Evolutionary conservation across 345 rosid species (phyloP).

Genomic region (Camelina hispida): DNA sequence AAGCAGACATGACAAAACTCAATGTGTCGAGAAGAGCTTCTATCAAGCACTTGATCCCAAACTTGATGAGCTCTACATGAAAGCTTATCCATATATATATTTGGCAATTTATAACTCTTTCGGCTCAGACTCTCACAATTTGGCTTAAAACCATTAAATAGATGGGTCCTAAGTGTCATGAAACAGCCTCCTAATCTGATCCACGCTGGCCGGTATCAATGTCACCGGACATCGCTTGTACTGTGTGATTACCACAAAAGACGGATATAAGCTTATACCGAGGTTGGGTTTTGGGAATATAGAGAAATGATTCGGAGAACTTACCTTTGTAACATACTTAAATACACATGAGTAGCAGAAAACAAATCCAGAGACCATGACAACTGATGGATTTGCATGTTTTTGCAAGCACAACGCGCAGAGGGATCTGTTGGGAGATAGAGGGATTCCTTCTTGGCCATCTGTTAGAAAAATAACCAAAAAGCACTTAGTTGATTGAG

Average conservation of each 20-base stretch:
- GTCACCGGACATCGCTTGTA: constrained; percentile 93
- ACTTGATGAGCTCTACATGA: constrained; percentile 31
- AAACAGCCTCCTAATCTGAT: constrained; percentile 91
- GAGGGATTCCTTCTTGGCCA: constrained; percentile 85
- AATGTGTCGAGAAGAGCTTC: no score
- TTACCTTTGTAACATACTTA: constrained; percentile 89
- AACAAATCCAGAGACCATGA: constrained; percentile 92
- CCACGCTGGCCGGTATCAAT: constrained; percentile 75
- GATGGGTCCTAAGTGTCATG: constrained; percentile 65
- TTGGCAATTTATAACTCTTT: constrained; percentile 22
- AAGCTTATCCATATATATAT: constrained; percentile 20
- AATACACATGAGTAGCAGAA: constrained; percentile 94
- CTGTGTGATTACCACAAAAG: constrained; percentile 46
- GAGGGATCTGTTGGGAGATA: constrained; percentile 71
- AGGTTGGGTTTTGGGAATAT: neutral
- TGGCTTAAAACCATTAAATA: constrained; percentile 17
- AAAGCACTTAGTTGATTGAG: neutral
- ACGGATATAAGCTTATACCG: constrained; percentile 15
- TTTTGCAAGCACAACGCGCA: constrained; percentile 95
- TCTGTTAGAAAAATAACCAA: constrained; percentile 50
- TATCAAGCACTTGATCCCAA: constrained; percentile 21
- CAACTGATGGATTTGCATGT: constrained; percentile 93
- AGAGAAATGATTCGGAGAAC: constrained; percentile 30
- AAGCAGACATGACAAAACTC: no score
- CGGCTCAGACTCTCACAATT: constrained; percentile 1